These are phyloP conservation scores for Cucumis melo DNA, from an alignment of 306 rosid genomes.

Conservation along the genomic window DNA sequence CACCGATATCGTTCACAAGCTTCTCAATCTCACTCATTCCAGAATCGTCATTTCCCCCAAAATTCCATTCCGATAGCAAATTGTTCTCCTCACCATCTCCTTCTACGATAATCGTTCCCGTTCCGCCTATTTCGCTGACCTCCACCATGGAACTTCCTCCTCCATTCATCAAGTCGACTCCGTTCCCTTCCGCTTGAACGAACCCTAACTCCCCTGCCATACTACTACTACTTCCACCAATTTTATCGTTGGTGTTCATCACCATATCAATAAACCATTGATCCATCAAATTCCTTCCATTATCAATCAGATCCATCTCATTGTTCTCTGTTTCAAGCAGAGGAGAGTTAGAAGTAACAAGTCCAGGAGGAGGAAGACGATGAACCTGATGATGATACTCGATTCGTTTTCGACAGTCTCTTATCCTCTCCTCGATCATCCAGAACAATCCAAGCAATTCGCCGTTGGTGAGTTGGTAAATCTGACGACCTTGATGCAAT, in stretches of 20 bases:
- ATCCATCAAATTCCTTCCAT: not conserved
- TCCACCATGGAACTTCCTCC: not conserved
- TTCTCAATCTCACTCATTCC: slow-evolving; percentile 2
- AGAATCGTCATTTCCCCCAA: not conserved
- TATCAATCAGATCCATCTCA: not conserved
- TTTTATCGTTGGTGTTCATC: not conserved
- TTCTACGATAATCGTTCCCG: not conserved
- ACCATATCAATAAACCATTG: slow-evolving; percentile 17
- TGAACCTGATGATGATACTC: not conserved
- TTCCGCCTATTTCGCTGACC: not conserved
- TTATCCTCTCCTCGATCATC: slow-evolving; percentile 6
- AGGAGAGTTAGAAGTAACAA: not conserved
- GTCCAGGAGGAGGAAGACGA: not conserved
- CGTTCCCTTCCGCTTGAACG: not conserved
- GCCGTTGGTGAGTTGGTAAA: not conserved
- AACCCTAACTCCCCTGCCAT: not conserved
- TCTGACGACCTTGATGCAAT: slow-evolving; percentile 6
- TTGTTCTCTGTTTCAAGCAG: not conserved
- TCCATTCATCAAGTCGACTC: not conserved
- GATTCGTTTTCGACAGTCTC: not conserved
- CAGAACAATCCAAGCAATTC: slow-evolving; percentile 9
- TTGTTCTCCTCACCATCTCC: not conserved
- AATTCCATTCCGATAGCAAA: not conserved
- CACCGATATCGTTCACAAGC: not conserved
- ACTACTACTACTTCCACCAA: not conserved